phyloP scores from a whole-genome alignment of 2,329 filamentous ascomycete species.

The Cryphonectria japonica region DNA sequence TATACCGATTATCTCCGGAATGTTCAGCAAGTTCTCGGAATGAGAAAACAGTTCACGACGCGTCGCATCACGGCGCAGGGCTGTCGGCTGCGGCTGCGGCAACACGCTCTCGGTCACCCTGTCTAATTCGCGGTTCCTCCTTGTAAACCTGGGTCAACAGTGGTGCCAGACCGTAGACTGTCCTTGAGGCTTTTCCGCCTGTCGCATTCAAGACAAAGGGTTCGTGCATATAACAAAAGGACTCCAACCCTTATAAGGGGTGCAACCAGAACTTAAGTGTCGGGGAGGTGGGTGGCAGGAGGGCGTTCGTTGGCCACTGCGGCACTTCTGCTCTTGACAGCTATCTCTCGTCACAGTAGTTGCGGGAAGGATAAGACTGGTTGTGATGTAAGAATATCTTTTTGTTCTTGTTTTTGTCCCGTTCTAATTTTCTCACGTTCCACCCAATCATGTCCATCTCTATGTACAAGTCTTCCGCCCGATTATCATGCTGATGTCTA shows the following conservation, averaged over 20 bases:
- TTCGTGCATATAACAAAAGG: not conserved
- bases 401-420: not conserved
- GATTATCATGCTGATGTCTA: slow-evolving; percentile 34
- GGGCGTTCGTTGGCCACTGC: not conserved
- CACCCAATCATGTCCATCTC: slow-evolving; percentile 22
- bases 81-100: not conserved
- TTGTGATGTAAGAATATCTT: not conserved
- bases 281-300: not conserved
- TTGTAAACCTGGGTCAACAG: not conserved
- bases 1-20: not conserved
- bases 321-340: not conserved
- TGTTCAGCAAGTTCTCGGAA: not conserved
- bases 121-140: too few relatives aligned
- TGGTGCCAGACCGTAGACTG: not conserved
- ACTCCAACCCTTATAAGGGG: not conserved
- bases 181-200: not conserved
- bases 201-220: not conserved
- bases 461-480: slow-evolving; percentile 41
- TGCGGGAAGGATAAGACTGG: not conserved
- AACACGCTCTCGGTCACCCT: not conserved
- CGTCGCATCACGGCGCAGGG: not conserved
- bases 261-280: not conserved
- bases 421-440: not conserved
- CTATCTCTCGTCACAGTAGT: not conserved
- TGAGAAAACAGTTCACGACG: too few relatives aligned